A percentile compares a stretch with the other conserved stretches of the same genome.
phyloP scores from a whole-genome alignment of 2,329 filamentous ascomycete species.

The Colletotrichum aenigma region DNA sequence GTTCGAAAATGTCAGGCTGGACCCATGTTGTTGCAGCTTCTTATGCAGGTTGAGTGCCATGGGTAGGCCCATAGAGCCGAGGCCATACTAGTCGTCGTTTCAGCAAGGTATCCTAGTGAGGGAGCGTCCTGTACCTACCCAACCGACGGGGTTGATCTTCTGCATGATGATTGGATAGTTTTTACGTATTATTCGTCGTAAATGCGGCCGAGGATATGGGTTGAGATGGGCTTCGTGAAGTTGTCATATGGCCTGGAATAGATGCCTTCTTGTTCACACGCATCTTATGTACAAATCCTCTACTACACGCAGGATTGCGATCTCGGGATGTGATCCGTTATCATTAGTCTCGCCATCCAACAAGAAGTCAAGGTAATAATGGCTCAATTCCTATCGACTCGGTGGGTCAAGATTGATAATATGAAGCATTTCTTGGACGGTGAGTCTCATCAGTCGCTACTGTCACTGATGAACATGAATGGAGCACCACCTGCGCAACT shows the following conservation, averaged over 20 bases:
- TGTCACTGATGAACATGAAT: not conserved
- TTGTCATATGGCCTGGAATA: not conserved
- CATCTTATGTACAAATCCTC: not conserved
- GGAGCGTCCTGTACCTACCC: not conserved
- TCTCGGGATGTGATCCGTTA: not conserved
- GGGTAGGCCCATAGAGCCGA: conserved; percentile 54
- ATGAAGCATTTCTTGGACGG: not conserved
- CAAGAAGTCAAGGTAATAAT: not conserved
- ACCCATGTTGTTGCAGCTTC: conserved; percentile 37
- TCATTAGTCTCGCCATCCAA: not conserved
- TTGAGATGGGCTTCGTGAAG: not conserved
- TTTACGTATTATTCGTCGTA: not conserved
- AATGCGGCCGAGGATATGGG: not conserved
- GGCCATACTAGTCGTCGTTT: conserved; percentile 29
- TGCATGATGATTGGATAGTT: not conserved
- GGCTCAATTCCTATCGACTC: not conserved
- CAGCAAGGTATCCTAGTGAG: not conserved
- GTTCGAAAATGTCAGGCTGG: conserved; percentile 45
- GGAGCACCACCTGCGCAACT: not conserved
- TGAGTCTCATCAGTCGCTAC: not conserved
- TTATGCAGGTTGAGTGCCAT: conserved; percentile 51
- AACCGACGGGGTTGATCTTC: not conserved
- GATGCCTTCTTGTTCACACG: not conserved
- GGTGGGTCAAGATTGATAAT: not conserved
- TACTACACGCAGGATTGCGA: not conserved